A percentile compares a stretch with the other conserved stretches of the same genome.
Conservation (phyloP, 495 filamentous ascomycete species). For the Apiosordaria backusii region DNA sequence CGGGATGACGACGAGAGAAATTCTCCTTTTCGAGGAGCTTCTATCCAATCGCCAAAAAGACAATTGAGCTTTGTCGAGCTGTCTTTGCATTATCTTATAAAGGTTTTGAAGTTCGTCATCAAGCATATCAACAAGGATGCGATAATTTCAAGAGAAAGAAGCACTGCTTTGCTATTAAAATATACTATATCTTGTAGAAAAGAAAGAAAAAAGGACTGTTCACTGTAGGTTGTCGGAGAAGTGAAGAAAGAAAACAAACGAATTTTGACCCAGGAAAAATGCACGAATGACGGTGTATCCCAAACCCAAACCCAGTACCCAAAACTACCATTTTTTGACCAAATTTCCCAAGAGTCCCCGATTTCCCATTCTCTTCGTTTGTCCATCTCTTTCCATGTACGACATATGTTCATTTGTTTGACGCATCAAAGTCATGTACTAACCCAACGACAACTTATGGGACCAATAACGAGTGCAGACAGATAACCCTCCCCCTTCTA, state of each 20-base stretch:
- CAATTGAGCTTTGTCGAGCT: too few relatives aligned
- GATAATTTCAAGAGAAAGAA: not conserved
- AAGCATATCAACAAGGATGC: too few relatives aligned
- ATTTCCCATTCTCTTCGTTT: not conserved
- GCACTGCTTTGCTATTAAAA: not conserved
- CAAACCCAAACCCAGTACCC: not conserved
- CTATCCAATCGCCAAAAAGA: too few relatives aligned
- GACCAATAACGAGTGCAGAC: not conserved
- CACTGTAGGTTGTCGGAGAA: not conserved
- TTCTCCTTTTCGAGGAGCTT: too few relatives aligned
- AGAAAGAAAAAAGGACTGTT: not conserved
- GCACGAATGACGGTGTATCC: not conserved
- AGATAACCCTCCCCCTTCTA: not conserved
- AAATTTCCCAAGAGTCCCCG: not conserved
- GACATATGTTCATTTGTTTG: not conserved
- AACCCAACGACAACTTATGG: not conserved
- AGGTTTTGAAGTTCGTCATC: too few relatives aligned
- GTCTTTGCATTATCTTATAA: too few relatives aligned
- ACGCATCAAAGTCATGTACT: not conserved
- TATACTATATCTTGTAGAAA: not conserved
- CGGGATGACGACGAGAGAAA: too few relatives aligned
- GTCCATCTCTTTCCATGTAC: not conserved
- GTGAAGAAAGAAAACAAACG: not conserved
- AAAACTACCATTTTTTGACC: not conserved
- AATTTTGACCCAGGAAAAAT: not conserved